These are phyloP conservation scores for Pseudogymnoascus sp. DNA, from an alignment of 2,329 filamentous ascomycete genomes.

Conservation along the genomic window DNA sequence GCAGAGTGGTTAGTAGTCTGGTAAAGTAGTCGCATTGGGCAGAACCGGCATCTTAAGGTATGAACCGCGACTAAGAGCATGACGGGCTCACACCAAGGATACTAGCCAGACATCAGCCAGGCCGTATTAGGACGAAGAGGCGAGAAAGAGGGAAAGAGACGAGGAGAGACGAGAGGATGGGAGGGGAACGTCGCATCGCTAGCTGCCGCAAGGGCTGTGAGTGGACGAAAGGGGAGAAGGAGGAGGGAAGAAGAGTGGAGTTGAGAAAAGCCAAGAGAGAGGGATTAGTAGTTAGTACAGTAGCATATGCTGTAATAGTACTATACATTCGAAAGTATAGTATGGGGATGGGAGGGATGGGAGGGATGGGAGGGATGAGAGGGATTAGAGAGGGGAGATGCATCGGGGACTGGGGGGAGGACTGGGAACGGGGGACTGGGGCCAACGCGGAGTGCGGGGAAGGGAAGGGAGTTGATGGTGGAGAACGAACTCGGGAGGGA, in stretches of 20 bases:
- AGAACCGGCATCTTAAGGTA: constrained; percentile 8
- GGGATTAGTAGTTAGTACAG: neutral
- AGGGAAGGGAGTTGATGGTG: neutral
- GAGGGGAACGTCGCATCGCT: neutral
- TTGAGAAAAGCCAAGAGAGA: neutral
- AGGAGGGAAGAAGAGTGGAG: neutral
- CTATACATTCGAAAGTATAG: neutral
- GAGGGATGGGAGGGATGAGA: neutral
- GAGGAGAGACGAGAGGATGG: neutral
- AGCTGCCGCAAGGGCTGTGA: neutral
- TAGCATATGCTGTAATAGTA: neutral
- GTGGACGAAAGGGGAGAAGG: neutral
- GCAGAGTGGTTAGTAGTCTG: constrained; percentile 2
- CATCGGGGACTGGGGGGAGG: constrained; percentile 2
- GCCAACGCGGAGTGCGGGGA: constrained; percentile 4
- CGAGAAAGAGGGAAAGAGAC: constrained; percentile 5
- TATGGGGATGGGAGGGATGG: neutral
- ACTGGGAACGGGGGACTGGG: neutral
- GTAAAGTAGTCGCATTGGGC: constrained; percentile 9
- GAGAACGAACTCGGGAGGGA: neutral
- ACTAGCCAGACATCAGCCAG: neutral
- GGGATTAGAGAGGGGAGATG: neutral
- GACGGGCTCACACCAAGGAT: neutral
- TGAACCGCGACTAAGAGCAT: constrained; percentile 3
- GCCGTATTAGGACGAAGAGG: constrained; percentile 1